Base-by-base conservation (phyloP, 2,329 filamentous ascomycete genomes). In the Arthrobotrys megalospora region DNA sequence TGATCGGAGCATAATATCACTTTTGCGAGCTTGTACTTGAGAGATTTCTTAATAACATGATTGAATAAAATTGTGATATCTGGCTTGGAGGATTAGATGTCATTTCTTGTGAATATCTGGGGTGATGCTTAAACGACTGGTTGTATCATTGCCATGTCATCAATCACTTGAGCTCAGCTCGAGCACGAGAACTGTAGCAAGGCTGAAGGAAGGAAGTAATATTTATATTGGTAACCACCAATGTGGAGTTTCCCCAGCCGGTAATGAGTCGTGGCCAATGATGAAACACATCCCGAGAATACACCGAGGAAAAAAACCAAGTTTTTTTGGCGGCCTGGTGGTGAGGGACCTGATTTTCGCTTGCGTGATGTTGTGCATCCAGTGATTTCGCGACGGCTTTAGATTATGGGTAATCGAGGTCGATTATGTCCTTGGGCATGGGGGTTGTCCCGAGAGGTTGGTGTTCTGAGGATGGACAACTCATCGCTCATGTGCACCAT, bases 401-500 rank as follows among this genome's bases (percentile, higher is more conserved):
- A 53, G 48, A 63, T 41, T 64, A 36, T 52, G 50, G 19, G 50
- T 53, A 32, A 19, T 55, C 47, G 47, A 41, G 65, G 32, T 24
- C 14, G 52, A 38, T 19, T 28, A 21, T 47, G 43, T 41, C 47
- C 52, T 36, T 19, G 36, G 53, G 21, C 21, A 47, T 48, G 43
- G 67, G 52, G 36, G 58, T 14, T 21, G 14, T 4, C 60, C 43
- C 60, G 60, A 28, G 43, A 48, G 60, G 41, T 64, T 47, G 60
- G 50, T 58, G 21, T 65, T 64, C 19, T 64, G 53, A 38, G 64
- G 47, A 68, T 65, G 55, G 50, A 77, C 73, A 77, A 77, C 73
- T 77, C 73, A 77, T 77, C 73, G 73, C 73, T 77, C 73, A 77
- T 77, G 73, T 77, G 73, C 66, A 77, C 73, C 65, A 53, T 47